phyloP scores from a whole-genome alignment of 2,329 filamentous ascomycete species.

The Diaporthe citrichinensis region DNA sequence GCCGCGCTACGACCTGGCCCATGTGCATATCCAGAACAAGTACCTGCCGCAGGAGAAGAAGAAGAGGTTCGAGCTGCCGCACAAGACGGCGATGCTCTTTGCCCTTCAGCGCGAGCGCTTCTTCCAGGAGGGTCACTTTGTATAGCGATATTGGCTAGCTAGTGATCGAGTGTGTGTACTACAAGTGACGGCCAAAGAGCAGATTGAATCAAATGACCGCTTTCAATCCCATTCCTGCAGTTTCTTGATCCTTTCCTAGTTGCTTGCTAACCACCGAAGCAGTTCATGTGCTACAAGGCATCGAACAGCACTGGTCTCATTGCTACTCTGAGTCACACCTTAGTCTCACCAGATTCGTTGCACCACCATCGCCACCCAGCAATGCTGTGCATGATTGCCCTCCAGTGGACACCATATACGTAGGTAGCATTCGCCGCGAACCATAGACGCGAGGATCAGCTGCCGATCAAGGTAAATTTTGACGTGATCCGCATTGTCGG shows the following conservation, averaged over 20 bases:
- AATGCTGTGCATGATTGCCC: background rate
- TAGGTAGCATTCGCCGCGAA: background rate
- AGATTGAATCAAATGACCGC: conserved; percentile 7
- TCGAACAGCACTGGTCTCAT: background rate
- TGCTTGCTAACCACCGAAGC: background rate
- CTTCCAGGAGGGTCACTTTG: conserved; percentile 48
- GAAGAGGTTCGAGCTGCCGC: conserved; percentile 49
- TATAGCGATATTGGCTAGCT: conserved; percentile 35
- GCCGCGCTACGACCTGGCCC: conserved; percentile 45
- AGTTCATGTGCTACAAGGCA: background rate
- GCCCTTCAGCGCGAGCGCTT: conserved; percentile 49
- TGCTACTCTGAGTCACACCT: background rate
- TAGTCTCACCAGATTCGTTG: background rate
- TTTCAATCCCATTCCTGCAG: background rate
- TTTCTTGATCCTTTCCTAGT: background rate
- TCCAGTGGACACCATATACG: background rate
- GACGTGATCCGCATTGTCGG: conserved; percentile 1
- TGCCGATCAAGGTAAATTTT: conserved; percentile 13
- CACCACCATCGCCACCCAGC: background rate
- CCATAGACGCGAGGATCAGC: conserved; percentile 8
- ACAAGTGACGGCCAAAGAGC: background rate
- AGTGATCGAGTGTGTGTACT: background rate
- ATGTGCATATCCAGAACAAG: conserved; percentile 47
- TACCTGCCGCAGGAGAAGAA: conserved; percentile 48
- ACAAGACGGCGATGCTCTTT: conserved; percentile 49